Evolutionary conservation across 164 flowering plant species (phyloP).

Genomic region (Nymphaea colorata): DNA sequence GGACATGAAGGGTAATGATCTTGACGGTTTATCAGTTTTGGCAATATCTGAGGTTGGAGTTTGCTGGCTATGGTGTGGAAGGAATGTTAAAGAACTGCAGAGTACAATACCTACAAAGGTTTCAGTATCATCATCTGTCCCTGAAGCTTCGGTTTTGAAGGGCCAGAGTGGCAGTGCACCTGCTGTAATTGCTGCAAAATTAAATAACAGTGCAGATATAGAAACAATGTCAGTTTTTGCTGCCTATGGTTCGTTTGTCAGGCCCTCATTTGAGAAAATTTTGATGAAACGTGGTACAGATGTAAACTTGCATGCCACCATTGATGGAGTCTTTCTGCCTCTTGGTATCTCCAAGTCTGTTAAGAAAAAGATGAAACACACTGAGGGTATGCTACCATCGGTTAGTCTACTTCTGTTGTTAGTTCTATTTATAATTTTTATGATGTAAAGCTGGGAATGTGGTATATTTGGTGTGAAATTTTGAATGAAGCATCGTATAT

Average conservation of each 20-base stretch:
- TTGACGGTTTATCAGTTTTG: conserved; percentile 41
- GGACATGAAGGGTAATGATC: conserved; percentile 31
- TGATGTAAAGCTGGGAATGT: too few species aligned
- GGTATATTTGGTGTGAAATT: too few species aligned
- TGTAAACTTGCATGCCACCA: conserved; percentile 31
- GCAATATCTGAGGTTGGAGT: conserved; percentile 78
- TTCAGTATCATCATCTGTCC: conserved; percentile 15
- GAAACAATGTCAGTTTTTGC: conserved; percentile 41
- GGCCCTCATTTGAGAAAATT: conserved; percentile 75
- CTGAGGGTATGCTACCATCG: conserved; percentile 30
- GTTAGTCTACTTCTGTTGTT: neutral
- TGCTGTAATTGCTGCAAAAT: conserved; percentile 56
- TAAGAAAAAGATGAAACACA: conserved; percentile 7
- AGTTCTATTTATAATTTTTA: too few species aligned
- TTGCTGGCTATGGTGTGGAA: conserved; percentile 81
- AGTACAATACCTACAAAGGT: conserved; percentile 60
- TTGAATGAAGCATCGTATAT: too few species aligned
- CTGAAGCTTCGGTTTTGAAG: conserved; percentile 21
- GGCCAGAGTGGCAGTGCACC: conserved; percentile 31
- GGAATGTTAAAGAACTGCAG: conserved; percentile 41
- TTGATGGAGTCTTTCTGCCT: conserved; percentile 62
- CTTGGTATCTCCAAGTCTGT: neutral
- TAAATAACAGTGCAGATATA: conserved; percentile 34
- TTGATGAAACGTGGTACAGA: conserved; percentile 52
- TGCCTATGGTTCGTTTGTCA: conserved; percentile 66